Evolutionary conservation across 2,329 filamentous ascomycete species (phyloP), one percentile per base, ranked within the genome.

Genomic region (Emmonsiellopsis sp.): DNA sequence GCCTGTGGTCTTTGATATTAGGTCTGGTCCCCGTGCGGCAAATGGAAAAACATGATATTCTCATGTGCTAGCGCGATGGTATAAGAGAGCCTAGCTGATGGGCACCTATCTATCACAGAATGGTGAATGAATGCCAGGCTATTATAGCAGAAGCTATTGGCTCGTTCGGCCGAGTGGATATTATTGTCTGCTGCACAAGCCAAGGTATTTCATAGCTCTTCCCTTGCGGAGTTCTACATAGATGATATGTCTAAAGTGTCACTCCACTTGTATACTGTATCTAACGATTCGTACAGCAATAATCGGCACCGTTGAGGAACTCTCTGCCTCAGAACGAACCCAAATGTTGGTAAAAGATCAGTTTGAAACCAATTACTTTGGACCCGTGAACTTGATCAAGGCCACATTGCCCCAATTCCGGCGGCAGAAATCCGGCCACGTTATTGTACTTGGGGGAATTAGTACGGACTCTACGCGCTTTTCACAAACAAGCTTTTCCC

Each of bases 361-460:
- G 68, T 96, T 97, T 67, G 92, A 97, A 69, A 84, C 84, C 58
- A 89, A 95, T 63, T 97, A 94, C 76, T 97, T 97, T 69, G 89
- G 88, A 0, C 90, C 94, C 54, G 86, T 97, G 68, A 97, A 97
- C 71, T 88, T 95, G 66, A 94, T 97, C 74, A 94, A 93, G 68
- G 87, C 91, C 11, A 79, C 84, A 1, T 77, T 98, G 21, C 90
- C 92, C 0, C 79, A 84, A 52, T 85, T 97, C 68, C 81, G 93
- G 43, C 77, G 79, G 56, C 86, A 91, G 64, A 84, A 86, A 61
- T 90, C 85, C 7, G 93, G 93, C 0, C 93, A 98, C 68, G 86
- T 97, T 58, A 85, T 97, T 57, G 82, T 94, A 53, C 78, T 97
- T 49, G 93, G 89, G 6, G 92, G 89, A 57, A 90, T 94, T 55